Evolutionary conservation across 208 protist genomes (phyloP).

Genomic region (Jaenimonas drosophilae): DNA sequence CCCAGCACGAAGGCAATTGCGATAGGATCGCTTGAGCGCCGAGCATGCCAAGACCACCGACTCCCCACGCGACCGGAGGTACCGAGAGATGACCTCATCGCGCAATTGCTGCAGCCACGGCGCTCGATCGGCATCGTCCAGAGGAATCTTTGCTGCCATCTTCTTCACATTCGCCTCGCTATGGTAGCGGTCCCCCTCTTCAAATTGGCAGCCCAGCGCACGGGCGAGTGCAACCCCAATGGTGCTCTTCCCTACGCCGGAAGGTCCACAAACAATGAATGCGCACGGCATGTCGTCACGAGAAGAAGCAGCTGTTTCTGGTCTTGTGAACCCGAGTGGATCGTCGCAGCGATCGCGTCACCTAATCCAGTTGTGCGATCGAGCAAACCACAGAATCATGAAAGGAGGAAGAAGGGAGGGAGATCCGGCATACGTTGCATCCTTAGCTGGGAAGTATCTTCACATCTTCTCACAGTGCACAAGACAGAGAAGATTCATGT

Average conservation of each 20-base stretch:
- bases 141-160: conserved; percentile 50
- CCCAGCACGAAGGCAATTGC: conserved; percentile 2
- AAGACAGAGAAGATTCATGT: too few relatives aligned
- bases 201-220: conserved; percentile 27
- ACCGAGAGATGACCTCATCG: conserved; percentile 20
- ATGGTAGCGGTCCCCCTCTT: conserved; percentile 72
- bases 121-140: conserved; percentile 59
- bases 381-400: too few relatives aligned
- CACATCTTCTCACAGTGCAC: too few relatives aligned
- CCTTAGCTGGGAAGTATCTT: too few relatives aligned
- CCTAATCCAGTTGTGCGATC: too few relatives aligned
- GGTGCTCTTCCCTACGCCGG: conserved; percentile 70
- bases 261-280: conserved; percentile 66
- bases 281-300: too few relatives aligned
- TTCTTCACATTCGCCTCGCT: conserved; percentile 35
- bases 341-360: too few relatives aligned
- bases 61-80: too few relatives aligned
- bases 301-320: too few relatives aligned
- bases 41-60: not conserved
- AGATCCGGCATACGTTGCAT: too few relatives aligned
- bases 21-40: conserved; percentile 3
- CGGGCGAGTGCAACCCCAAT: conserved; percentile 36
- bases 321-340: too few relatives aligned
- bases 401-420: too few relatives aligned
- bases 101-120: conserved; percentile 56